Evolutionary conservation across 1,284 basidiomycete species (phyloP).

Genomic region (Moesziomyces parantarcticus): DNA sequence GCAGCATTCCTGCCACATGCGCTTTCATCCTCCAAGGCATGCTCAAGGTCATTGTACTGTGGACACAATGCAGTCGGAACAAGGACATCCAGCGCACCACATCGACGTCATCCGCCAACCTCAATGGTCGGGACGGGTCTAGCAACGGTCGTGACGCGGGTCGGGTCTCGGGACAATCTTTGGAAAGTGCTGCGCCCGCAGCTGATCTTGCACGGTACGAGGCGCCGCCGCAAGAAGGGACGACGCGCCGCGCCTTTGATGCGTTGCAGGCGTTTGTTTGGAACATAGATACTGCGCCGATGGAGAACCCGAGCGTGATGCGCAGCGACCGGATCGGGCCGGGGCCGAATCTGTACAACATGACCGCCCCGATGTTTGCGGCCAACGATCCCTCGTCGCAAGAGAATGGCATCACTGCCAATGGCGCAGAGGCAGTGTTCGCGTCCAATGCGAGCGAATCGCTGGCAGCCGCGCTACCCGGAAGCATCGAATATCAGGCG

Average conservation of each 20-base stretch:
- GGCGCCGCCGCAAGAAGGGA: constrained; percentile 4
- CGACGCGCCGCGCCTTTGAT: constrained; percentile 9
- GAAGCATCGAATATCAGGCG: background rate
- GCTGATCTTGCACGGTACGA: constrained; percentile 8
- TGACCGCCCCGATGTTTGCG: constrained; percentile 9
- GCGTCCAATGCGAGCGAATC: constrained; percentile 19
- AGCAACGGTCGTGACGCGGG: too few relatives aligned
- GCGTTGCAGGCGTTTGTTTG: constrained; percentile 3
- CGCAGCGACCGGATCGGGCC: background rate
- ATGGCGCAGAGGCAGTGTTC: background rate
- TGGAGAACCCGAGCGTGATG: background rate
- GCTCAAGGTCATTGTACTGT: constrained; percentile 37
- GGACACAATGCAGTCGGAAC: constrained; percentile 35
- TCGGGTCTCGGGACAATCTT: background rate
- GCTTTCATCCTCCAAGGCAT: constrained; percentile 38
- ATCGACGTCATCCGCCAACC: background rate
- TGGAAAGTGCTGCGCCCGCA: background rate
- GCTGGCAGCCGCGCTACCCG: constrained; percentile 23
- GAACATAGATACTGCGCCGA: background rate
- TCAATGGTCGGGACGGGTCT: background rate
- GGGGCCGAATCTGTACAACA: background rate
- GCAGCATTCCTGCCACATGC: constrained; percentile 44
- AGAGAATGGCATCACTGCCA: constrained; percentile 3
- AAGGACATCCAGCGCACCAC: constrained; percentile 27
- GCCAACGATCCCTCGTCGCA: background rate